Base-by-base conservation (phyloP, 441 rosid species). In the Corymbia calophylla region DNA sequence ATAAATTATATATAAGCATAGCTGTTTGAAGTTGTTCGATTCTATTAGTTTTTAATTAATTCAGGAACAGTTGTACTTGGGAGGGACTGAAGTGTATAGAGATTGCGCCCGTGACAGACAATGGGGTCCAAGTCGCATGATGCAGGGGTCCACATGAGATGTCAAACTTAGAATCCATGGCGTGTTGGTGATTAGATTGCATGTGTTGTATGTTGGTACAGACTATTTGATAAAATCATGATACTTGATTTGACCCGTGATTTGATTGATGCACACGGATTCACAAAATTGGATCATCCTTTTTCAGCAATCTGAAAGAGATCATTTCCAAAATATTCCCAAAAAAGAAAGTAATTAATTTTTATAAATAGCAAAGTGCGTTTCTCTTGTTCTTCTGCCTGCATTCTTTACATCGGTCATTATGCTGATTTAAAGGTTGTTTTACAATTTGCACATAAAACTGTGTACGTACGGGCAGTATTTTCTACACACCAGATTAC, bases 91-190 rank as follows among this genome's bases (percentile, higher is more conserved):
- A 64, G 9, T 73, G n/a, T 23, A 73, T 39, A 39, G 53, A 8
- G 80, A 9, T 53, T 12, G 60, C 58, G 80, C 93, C 92, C 93
- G 94, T 91, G 94, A 93, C 93, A 58, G 90, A 90, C 92, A 91
- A 70, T 6, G 64, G 21, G 49, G 86, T 86, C 51, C 89, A 73
- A 53, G 86, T 88, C 88, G 87, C 55, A 18, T 56, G 87, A 84
- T 48, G 44, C 35, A 47, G 58, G 88, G 90, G 89, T 49, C 53
- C 53, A 85, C 48, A 2, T 4, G 15, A 35, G 87, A 25, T 8
- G 2, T 47, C 55, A 29, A 47, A 51, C 32, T 29, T 84, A 85
- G 56, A 27, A 27, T 48, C 53, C 10, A 23, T 8, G 4, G 39
- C 14, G 39, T 12, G 19, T 17, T 85, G 3, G 58, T 86, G 19